Conservation (phyloP, 768 basidiomycete species). For the Sistotremastrum niveocremeum region DNA sequence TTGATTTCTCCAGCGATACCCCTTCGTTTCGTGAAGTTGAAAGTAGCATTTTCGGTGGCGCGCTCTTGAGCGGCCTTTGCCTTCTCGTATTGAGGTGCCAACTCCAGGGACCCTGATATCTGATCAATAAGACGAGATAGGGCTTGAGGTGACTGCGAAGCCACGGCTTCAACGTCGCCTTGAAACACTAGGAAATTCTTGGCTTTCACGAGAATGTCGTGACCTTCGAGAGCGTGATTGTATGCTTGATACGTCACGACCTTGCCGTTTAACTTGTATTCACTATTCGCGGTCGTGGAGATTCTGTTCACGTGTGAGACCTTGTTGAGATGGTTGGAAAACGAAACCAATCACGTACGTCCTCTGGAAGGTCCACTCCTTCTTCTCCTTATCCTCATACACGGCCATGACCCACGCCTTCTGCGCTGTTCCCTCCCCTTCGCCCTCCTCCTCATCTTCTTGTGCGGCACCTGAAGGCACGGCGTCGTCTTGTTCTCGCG, state of each 20-base stretch:
- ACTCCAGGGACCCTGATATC: slow-evolving; percentile 87
- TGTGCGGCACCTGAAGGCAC: slow-evolving; percentile 24
- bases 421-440: slow-evolving; percentile 74
- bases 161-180: slow-evolving; percentile 96
- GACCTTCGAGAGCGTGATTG: slow-evolving; percentile 72
- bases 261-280: slow-evolving; percentile 77
- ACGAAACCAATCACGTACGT: slow-evolving; percentile 45
- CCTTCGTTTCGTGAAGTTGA: slow-evolving; percentile 87
- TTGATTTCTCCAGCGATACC: slow-evolving; percentile 92
- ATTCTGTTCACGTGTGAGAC: slow-evolving; percentile 38
- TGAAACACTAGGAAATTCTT: slow-evolving; percentile 99
- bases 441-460: slow-evolving; percentile 30
- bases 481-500: slow-evolving; percentile 28
- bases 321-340: not conserved
- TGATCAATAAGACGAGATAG: slow-evolving; percentile 87
- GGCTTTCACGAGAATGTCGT: slow-evolving; percentile 96
- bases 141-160: slow-evolving; percentile 85
- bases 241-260: slow-evolving; percentile 80
- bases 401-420: slow-evolving; percentile 96
- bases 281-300: slow-evolving; percentile 73
- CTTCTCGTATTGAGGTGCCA: slow-evolving; percentile 77
- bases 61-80: slow-evolving; percentile 79
- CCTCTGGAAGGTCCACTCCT: slow-evolving; percentile 84
- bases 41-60: slow-evolving; percentile 87
- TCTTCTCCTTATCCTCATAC: slow-evolving; percentile 58